Evolutionary conservation across 345 rosid species (phyloP).

Genomic region (Ceriops decandra): DNA sequence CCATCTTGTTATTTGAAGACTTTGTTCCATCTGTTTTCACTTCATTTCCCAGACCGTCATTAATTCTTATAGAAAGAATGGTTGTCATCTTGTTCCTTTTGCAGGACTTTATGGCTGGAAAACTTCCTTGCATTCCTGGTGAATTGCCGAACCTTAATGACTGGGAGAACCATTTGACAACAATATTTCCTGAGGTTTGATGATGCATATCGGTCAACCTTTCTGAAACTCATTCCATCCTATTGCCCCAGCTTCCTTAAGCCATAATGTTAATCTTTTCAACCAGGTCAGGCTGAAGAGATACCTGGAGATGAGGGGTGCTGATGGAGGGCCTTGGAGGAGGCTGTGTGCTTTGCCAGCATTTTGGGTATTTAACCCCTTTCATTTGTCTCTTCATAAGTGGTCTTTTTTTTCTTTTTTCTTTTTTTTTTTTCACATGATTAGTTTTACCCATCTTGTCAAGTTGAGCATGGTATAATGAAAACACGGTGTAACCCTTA

Average conservation of each 20-base stretch:
- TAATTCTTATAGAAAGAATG: slow-evolving; percentile 4
- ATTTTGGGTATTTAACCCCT: slow-evolving; percentile 66
- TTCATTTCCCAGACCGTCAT: not conserved
- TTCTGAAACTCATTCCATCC: not conserved
- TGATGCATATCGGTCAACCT: slow-evolving; percentile 11
- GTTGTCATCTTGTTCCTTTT: slow-evolving; percentile 10
- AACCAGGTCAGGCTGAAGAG: slow-evolving; percentile 90
- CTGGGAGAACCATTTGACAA: slow-evolving; percentile 97
- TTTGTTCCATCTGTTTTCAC: slow-evolving; percentile 4
- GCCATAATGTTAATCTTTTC: slow-evolving; percentile 9
- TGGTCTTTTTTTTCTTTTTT: not conserved
- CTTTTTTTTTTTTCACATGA: not conserved
- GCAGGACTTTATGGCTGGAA: slow-evolving; percentile 96
- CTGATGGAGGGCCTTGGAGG: slow-evolving; percentile 99
- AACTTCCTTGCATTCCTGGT: slow-evolving; percentile 90
- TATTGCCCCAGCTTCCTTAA: slow-evolving; percentile 16
- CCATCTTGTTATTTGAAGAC: slow-evolving; percentile 35
- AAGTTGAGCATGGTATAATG: slow-evolving; percentile 3
- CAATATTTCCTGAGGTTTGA: slow-evolving; percentile 94
- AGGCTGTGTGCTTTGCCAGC: slow-evolving; percentile 94
- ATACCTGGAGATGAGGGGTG: slow-evolving; percentile 99
- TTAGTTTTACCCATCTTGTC: slow-evolving; percentile 6
- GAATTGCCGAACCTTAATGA: slow-evolving; percentile 87
- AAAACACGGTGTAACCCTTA: not conserved
- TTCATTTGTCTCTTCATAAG: slow-evolving; percentile 9